These are phyloP conservation scores for Penicillium decumbens DNA, from an alignment of 2,329 filamentous ascomycete genomes.

Conservation along the genomic window DNA sequence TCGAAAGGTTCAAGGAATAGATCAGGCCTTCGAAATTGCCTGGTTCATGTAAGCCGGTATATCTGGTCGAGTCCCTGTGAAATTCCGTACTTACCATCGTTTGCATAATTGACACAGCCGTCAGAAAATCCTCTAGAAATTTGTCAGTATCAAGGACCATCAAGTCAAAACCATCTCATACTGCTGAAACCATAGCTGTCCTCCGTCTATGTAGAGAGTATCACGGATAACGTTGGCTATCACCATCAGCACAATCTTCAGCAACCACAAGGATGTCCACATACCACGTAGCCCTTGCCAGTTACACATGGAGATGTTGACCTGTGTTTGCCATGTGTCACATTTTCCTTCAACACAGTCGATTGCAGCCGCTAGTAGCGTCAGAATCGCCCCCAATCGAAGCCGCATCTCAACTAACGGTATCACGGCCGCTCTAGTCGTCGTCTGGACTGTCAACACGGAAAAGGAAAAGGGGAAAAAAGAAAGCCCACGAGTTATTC, in stretches of 20 bases:
- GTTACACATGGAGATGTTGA: slow-evolving; percentile 17
- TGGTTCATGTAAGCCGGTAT: slow-evolving; percentile 1
- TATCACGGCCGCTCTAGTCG: background rate
- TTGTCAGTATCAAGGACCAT: background rate
- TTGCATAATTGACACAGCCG: background rate
- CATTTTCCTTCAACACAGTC: slow-evolving; percentile 5
- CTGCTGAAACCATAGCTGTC: slow-evolving; percentile 12
- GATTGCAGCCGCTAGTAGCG: background rate
- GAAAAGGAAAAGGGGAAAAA: background rate
- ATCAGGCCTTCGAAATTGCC: slow-evolving; percentile 9
- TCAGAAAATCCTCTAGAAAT: slow-evolving; percentile 12
- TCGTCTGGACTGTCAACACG: background rate
- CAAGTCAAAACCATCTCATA: background rate
- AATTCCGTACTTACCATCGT: slow-evolving; percentile 1
- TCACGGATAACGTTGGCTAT: slow-evolving; percentile 19
- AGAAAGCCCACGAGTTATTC: too few species aligned
- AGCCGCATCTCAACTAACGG: slow-evolving; percentile 1
- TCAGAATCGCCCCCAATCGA: background rate
- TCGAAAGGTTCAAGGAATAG: slow-evolving; percentile 15
- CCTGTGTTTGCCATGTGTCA: slow-evolving; percentile 2
- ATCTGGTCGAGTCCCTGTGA: background rate
- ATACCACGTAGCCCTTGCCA: slow-evolving; percentile 15
- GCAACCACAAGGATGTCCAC: background rate
- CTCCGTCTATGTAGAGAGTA: slow-evolving; percentile 17
- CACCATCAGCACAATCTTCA: background rate